Evolutionary conservation across 2,329 filamentous ascomycete genomes (phyloP).

Genomic region (Aspergillus glaucus): DNA sequence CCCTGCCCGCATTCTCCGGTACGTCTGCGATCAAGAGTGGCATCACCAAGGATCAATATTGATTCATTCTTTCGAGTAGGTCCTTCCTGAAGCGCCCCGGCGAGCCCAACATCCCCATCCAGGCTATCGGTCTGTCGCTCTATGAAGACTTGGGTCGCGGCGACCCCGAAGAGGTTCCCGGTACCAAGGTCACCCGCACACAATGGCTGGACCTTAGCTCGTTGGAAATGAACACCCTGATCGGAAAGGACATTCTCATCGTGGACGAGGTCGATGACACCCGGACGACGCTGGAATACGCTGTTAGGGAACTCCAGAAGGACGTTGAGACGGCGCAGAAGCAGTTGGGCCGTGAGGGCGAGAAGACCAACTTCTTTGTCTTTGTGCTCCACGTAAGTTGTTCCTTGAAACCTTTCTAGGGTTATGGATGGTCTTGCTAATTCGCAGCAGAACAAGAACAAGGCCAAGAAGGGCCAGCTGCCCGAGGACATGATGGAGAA

Average conservation of each 20-base stretch:
- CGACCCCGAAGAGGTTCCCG: conserved; percentile 64
- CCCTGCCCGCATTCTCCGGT: conserved; percentile 88
- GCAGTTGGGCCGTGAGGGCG: conserved; percentile 60
- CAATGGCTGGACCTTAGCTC: conserved; percentile 94
- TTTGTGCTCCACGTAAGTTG: conserved; percentile 83
- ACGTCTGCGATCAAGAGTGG: conserved; percentile 13
- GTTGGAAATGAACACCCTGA: conserved; percentile 79
- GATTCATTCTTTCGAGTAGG: conserved; percentile 22
- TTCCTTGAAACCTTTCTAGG: not conserved
- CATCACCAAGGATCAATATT: not conserved
- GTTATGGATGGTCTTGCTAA: conserved; percentile 5
- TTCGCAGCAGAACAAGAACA: conserved; percentile 77
- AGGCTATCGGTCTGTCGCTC: conserved; percentile 94
- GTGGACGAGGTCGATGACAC: conserved; percentile 97
- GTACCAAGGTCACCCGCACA: conserved; percentile 92
- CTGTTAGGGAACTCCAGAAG: conserved; percentile 87
- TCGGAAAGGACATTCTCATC: conserved; percentile 86
- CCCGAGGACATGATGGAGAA: conserved; percentile 68
- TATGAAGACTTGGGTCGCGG: conserved; percentile 75
- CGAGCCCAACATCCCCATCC: conserved; percentile 92
- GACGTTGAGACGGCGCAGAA: conserved; percentile 78
- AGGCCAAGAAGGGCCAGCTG: conserved; percentile 83
- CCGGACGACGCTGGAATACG: conserved; percentile 87
- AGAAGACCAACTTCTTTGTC: conserved; percentile 83
- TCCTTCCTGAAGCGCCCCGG: conserved; percentile 92